Evolutionary conservation across 2,329 filamentous ascomycete genomes (phyloP), one percentile per base, ranked within the genome.

Genomic region (Cladosporium sp.): DNA sequence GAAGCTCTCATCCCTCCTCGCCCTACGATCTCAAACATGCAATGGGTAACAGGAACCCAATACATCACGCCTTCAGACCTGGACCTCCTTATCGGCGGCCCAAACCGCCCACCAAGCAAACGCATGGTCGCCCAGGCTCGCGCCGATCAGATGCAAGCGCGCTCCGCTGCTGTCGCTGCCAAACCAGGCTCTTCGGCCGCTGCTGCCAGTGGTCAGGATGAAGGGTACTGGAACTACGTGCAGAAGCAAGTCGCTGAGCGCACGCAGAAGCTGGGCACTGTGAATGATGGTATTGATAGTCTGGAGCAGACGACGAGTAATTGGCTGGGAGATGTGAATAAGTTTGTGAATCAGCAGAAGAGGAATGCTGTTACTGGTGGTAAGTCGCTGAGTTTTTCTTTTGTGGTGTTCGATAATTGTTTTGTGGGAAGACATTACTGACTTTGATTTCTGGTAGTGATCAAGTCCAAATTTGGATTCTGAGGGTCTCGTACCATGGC

Each of bases 21-120:
- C 2, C 95, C 95, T 0, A 97, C 93, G 0, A 99, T 99, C 67
- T 96, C 91, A 23, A 97, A 96, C 73, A 79, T 99, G 43, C 93
- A 98, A 79, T 99, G 95, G 95, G 92, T 99, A 61, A 91, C 93
- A 0, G 95, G 95, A 4, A 98, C 94, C 1, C 56, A 58, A 77
- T 91, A 96, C 72, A 86, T 99, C 54, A 92, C 92, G 1, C 90
- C 92, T 0, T 84, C 89, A 1, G 95, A 99, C 73, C 88, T 99
- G 73, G 95, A 98, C 74, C 79, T 97, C 2, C 82, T 99, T 1
- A 95, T 99, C 66, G 92, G 94, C 59, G 94, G 94, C 0, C 89
- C 93, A 1, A 90, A 95, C 73, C 87, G 95, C 2, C 95, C 94
- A 3, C 89, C 92, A 1, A 95, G 91, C 67, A 96, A 96, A 79